Conservation (phyloP, 176 grass and related monocot species). For the Bromus sterilis region DNA sequence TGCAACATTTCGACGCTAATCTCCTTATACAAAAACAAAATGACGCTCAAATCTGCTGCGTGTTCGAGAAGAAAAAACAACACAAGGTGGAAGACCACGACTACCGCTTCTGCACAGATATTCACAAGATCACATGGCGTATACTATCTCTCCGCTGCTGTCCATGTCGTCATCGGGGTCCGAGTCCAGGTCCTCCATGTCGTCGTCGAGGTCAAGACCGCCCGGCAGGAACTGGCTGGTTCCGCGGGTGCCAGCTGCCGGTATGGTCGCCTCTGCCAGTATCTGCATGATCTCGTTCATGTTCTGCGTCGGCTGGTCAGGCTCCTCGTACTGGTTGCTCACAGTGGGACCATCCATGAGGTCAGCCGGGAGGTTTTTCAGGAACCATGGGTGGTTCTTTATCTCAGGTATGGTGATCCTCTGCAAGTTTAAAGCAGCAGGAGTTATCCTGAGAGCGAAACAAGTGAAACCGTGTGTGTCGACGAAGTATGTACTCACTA, state of each 20-base stretch:
- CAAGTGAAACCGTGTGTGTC: background rate
- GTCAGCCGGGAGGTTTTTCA: constrained; percentile 65
- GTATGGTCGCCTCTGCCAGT: constrained; percentile 61
- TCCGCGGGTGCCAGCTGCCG: constrained; percentile 11
- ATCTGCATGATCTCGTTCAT: constrained; percentile 78
- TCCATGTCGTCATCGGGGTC: constrained; percentile 54
- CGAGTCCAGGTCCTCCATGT: constrained; percentile 56
- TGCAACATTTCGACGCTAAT: background rate
- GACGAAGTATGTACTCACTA: constrained; percentile 12
- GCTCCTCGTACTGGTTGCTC: constrained; percentile 54
- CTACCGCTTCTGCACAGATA: background rate
- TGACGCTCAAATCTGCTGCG: background rate
- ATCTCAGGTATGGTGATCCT: constrained; percentile 88
- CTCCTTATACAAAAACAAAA: background rate
- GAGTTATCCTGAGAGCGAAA: background rate
- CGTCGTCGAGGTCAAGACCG: constrained; percentile 42
- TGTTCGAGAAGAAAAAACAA: background rate
- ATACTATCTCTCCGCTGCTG: constrained; percentile 51
- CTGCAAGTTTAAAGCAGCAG: constrained; percentile 15
- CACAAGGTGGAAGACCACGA: background rate
- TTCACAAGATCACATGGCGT: constrained; percentile 32
- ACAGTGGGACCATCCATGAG: constrained; percentile 45
- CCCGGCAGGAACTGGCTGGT: constrained; percentile 37
- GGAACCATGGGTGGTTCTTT: constrained; percentile 58
- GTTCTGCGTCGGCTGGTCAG: constrained; percentile 70